A percentile compares a stretch with the other conserved stretches of the same genome.
phyloP scores from a whole-genome alignment of 2,329 filamentous ascomycete species.

The Epichloe bromicola region DNA sequence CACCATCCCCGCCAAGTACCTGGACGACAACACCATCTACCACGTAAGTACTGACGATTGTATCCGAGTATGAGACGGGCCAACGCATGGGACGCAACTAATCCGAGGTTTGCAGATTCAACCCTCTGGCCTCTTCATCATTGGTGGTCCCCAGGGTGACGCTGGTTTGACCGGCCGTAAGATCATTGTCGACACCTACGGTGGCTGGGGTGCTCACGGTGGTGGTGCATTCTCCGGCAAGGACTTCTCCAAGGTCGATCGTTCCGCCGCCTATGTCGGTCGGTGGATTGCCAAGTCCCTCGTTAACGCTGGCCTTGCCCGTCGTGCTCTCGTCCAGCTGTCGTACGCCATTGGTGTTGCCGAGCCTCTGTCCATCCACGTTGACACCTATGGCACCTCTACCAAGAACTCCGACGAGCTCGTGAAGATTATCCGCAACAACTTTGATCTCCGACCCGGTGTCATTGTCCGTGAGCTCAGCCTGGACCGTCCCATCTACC shows the following conservation, averaged over 20 bases:
- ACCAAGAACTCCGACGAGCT: slow-evolving; percentile 82
- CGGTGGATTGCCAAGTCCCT: slow-evolving; percentile 99
- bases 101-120: slow-evolving; percentile 48
- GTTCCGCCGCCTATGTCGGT: slow-evolving; percentile 91
- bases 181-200: slow-evolving; percentile 99
- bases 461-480: slow-evolving; percentile 97
- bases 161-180: slow-evolving; percentile 97
- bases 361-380: slow-evolving; percentile 94
- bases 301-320: slow-evolving; percentile 74
- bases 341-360: slow-evolving; percentile 99
- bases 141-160: slow-evolving; percentile 97
- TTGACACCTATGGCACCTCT: slow-evolving; percentile 95
- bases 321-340: slow-evolving; percentile 90
- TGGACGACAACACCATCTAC: slow-evolving; percentile 89
- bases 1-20: slow-evolving; percentile 82
- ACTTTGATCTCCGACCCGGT: slow-evolving; percentile 97
- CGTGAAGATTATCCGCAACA: slow-evolving; percentile 82
- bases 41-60: slow-evolving; percentile 48
- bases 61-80: not conserved
- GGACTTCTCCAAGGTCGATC: slow-evolving; percentile 99
- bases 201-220: slow-evolving; percentile 98
- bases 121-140: slow-evolving; percentile 97
- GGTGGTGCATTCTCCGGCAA: slow-evolving; percentile 99
- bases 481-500: slow-evolving; percentile 93
- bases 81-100: not conserved